A percentile compares a stretch with the other conserved stretches of the same genome.
Evolutionary conservation across 345 rosid species (phyloP).

Genomic region (Linum tenue): DNA sequence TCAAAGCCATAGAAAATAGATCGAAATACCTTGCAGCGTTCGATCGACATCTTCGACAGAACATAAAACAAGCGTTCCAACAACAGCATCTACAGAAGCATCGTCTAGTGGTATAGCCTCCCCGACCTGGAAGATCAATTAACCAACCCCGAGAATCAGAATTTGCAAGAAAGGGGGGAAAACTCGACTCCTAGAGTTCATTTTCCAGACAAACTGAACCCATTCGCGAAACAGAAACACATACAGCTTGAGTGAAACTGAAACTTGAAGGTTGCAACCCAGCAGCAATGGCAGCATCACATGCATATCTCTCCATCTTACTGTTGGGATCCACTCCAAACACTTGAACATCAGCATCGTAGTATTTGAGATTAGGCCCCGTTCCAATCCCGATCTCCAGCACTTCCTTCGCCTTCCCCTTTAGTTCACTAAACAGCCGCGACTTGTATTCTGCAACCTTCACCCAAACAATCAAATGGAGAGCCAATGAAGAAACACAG

Average conservation of each 20-base stretch:
- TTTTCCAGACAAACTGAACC: not conserved
- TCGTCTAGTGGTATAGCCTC: constrained; percentile 68
- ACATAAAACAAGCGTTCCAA: constrained; percentile 81
- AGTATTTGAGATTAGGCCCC: constrained; percentile 74
- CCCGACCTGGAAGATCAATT: constrained; percentile 42
- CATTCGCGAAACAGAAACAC: constrained; percentile 8
- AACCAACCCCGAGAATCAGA: not conserved
- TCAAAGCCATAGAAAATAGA: not conserved
- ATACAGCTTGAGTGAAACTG: constrained; percentile 59
- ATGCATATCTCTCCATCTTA: constrained; percentile 68
- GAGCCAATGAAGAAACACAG: not conserved
- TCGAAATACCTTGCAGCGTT: constrained; percentile 47
- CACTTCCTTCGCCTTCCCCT: constrained; percentile 48
- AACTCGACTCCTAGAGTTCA: not conserved
- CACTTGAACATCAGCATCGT: constrained; percentile 42
- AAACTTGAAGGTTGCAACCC: constrained; percentile 48
- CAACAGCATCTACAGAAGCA: constrained; percentile 71
- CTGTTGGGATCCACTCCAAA: constrained; percentile 66
- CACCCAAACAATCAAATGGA: constrained; percentile 8
- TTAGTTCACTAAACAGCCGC: constrained; percentile 44
- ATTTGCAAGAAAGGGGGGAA: not conserved
- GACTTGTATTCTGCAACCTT: constrained; percentile 60
- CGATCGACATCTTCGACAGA: constrained; percentile 55
- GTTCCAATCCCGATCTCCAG: constrained; percentile 87
- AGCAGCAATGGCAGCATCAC: constrained; percentile 48